Percentiles rank a stretch among this genome's conserved stretches.
These are phyloP conservation scores for Jasminum sambac DNA, from an alignment of 257 asterid genomes.

Conservation along the genomic window DNA sequence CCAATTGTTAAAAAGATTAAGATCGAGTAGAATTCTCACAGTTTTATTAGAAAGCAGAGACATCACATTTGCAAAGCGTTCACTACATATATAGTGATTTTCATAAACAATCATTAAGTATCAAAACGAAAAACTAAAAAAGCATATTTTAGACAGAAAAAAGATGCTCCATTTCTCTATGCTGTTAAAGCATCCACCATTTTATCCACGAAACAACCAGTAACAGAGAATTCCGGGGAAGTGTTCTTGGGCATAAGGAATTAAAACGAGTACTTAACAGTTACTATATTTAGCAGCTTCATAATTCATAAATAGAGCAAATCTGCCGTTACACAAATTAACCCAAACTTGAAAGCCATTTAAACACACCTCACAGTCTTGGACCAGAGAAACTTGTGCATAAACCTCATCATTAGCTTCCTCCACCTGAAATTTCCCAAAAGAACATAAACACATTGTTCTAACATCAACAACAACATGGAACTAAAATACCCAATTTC, in stretches of 20 bases:
- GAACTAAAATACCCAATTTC: constrained; percentile 1
- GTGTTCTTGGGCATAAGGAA: not conserved
- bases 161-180: not conserved
- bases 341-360: constrained; percentile 14
- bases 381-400: constrained; percentile 82
- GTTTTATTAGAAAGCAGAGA: not conserved
- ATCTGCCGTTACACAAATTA: not conserved
- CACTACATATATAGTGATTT: not conserved
- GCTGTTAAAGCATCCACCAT: not conserved
- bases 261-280: not conserved
- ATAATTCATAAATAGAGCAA: not conserved
- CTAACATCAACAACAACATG: not conserved
- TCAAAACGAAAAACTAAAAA: not conserved
- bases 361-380: constrained; percentile 70
- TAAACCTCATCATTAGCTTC: constrained; percentile 88
- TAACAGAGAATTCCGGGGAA: not conserved
- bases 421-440: constrained; percentile 59
- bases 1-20: not conserved
- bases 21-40: not conserved
- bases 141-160: not conserved
- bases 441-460: not conserved
- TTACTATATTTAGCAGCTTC: not conserved
- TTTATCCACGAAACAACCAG: not conserved
- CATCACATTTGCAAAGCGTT: not conserved
- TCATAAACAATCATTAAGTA: not conserved